Conservation (phyloP, 257 asterid genomes). For the Knoxia roxburghii region DNA sequence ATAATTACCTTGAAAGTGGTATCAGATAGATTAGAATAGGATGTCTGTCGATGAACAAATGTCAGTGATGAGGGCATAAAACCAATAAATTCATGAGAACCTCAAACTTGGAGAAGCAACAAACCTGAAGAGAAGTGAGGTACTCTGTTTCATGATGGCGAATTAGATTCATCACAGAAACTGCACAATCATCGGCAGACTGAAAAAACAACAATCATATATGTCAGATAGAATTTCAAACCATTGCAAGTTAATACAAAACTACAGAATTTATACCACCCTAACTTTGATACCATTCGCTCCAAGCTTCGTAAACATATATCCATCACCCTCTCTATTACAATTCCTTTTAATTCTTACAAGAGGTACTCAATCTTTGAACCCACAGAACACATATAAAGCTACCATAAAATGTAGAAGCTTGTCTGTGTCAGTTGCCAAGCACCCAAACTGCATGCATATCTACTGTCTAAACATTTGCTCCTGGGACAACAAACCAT, state of each 20-base stretch:
- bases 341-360: neutral
- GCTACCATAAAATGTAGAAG: neutral
- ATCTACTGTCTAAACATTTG: neutral
- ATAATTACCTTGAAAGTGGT: conserved; percentile 87
- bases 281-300: neutral
- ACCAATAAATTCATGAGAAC: conserved; percentile 9
- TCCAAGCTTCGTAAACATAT: neutral
- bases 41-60: conserved; percentile 47
- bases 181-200: conserved; percentile 84
- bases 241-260: neutral
- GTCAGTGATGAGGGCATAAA: neutral
- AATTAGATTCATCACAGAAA: conserved; percentile 60
- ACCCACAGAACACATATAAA: neutral
- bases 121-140: conserved; percentile 78
- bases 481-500: neutral
- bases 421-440: neutral
- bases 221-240: conserved; percentile 17
- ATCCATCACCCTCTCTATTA: neutral
- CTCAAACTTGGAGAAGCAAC: neutral
- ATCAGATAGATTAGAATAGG: conserved; percentile 73
- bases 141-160: conserved; percentile 90
- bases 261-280: too few species aligned
- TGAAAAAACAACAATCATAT: conserved; percentile 31
- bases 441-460: neutral
- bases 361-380: neutral